Evolutionary conservation across 2,329 filamentous ascomycete genomes (phyloP).

Genomic region (Sarocladium kiliense): DNA sequence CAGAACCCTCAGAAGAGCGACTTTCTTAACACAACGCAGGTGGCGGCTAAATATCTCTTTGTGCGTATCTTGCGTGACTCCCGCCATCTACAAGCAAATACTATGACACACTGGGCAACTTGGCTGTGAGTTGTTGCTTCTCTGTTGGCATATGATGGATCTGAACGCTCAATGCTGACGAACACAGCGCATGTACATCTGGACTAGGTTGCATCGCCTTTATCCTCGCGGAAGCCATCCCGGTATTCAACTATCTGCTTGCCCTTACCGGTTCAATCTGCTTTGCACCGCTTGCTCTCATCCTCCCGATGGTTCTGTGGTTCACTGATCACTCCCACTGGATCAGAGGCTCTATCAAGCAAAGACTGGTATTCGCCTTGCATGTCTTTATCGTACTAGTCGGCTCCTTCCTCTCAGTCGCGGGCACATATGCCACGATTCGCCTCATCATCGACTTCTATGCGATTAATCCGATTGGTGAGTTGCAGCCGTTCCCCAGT

Average conservation of each 20-base stretch:
- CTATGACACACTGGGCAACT: slow-evolving; percentile 22
- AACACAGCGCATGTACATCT: too few relatives aligned
- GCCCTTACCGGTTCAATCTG: neutral
- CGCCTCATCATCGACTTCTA: too few relatives aligned
- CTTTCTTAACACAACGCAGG: too few relatives aligned
- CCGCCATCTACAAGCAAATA: slow-evolving; percentile 23
- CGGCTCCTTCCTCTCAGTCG: slow-evolving; percentile 9
- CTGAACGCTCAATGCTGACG: too few relatives aligned
- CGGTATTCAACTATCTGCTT: slow-evolving; percentile 7
- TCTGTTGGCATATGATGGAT: too few relatives aligned
- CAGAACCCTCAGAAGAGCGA: too few relatives aligned
- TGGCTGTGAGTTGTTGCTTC: slow-evolving; percentile 15
- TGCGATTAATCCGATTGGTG: too few relatives aligned
- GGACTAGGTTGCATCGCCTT: slow-evolving; percentile 3
- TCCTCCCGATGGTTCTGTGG: neutral
- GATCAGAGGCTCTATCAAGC: neutral
- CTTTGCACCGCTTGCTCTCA: neutral
- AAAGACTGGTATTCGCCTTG: neutral
- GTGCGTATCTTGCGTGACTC: slow-evolving; percentile 21
- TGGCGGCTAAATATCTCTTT: slow-evolving; percentile 23
- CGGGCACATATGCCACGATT: slow-evolving; percentile 12
- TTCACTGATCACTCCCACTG: neutral
- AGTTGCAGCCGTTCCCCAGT: neutral
- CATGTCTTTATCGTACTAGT: neutral
- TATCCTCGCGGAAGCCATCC: slow-evolving; percentile 11